Base-by-base conservation (phyloP, 2,329 filamentous ascomycete genomes). In the Tympanopsis confertula region DNA sequence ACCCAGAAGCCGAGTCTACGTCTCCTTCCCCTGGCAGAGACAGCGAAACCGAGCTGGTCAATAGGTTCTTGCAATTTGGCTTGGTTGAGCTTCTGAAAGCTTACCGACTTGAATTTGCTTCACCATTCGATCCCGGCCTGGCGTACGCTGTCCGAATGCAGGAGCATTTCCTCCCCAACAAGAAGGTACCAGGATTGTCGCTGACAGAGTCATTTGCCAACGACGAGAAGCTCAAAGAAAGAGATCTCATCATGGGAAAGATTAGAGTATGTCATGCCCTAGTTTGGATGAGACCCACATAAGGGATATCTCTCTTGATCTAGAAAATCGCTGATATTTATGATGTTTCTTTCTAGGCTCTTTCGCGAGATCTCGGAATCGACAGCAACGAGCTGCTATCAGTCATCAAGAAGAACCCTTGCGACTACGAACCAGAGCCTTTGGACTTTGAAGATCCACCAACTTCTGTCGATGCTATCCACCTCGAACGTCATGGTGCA, bases 161-260 rank as follows among this genome's bases (percentile, higher is more conserved):
- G 52, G 74, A 80, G 46, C 69, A 70, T 43, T 52, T 70, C 18
- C 63, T 74, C 44, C 71, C 72, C 0, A 54, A 65, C 39, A 57
- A 63, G n/a, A 58, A 60, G 7, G 55, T 75, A 20, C 69, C 68
- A 1, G 60, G 60, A 5, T 45, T 51, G 22, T 71, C 70, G 3
- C 65, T 67, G 40, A 66, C 58, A 4, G 62, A 70, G 30, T 57
- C 63, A 3, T 79, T 74, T 46, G 55, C 62, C 5, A 53, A 58
- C 7, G 62, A 65, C 13, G 63, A 69, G 38, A 51, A 61, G 20
- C 49, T 77, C 5, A 65, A 65, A 39, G 63, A 66, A 32, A 60
- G 73, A 28, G 65, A 72, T 40, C 63, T 70, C 41, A 68, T 72
- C 10, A 56, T 78, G 39, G 71, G 71, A 0, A 74, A 74, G 45